Conservation (phyloP, 129 eudicot species). For the Rutidosis leptorrhynchoides region DNA sequence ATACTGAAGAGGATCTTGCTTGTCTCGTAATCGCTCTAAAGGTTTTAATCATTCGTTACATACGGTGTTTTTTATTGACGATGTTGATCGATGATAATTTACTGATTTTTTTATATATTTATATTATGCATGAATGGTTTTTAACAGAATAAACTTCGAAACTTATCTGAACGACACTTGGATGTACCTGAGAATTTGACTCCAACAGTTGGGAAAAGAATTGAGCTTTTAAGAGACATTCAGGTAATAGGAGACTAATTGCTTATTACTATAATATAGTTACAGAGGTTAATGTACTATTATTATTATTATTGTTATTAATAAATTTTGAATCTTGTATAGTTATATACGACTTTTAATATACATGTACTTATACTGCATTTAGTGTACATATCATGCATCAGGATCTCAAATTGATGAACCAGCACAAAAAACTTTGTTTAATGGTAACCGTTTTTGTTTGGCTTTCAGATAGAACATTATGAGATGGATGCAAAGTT, state of each 20-base stretch:
- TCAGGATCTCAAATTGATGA: not conserved
- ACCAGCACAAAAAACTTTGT: not conserved
- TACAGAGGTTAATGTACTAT: conserved; percentile 8
- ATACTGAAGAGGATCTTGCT: conserved; percentile 77
- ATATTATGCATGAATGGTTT: too few species aligned
- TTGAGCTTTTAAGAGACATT: conserved; percentile 55
- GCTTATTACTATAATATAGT: not conserved
- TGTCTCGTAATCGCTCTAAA: conserved; percentile 78
- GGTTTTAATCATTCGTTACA: conserved; percentile 33
- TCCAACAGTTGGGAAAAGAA: conserved; percentile 69
- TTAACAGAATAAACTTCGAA: conserved; percentile 62
- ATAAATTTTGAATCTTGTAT: not conserved
- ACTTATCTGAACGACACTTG: conserved; percentile 59
- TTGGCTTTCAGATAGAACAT: conserved; percentile 52
- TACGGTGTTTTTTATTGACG: too few species aligned
- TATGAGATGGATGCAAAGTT: conserved; percentile 83
- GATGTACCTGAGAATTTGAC: conserved; percentile 63
- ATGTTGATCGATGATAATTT: not conserved
- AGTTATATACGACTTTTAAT: not conserved
- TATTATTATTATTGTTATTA: not conserved
- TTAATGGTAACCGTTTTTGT: not conserved
- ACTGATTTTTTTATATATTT: not conserved
- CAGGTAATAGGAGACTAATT: conserved; percentile 45
- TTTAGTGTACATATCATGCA: not conserved
- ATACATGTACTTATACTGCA: not conserved